phyloP scores from a whole-genome alignment of 164 flowering plant species.

The Piper longum region DNA sequence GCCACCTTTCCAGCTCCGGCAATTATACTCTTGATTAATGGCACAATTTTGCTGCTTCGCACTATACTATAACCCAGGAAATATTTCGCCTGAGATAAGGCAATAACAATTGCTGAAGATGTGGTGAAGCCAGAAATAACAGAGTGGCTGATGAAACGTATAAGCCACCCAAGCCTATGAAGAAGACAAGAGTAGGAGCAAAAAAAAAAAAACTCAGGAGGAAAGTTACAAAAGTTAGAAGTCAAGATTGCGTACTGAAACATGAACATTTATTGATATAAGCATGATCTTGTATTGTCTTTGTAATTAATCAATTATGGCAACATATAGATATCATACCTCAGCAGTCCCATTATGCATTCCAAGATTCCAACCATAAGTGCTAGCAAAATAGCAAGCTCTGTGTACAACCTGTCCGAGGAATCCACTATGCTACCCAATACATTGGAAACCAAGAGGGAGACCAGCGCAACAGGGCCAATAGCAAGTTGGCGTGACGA shows the following conservation, averaged over 20 bases:
- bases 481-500: conserved; percentile 97
- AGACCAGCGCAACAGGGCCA: conserved; percentile 96
- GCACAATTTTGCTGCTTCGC: conserved; percentile 78
- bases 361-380: conserved; percentile 93
- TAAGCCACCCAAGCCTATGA: conserved; percentile 85
- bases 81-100: conserved; percentile 84
- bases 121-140: conserved; percentile 98
- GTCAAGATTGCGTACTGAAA: neutral
- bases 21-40: conserved; percentile 65
- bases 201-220: neutral
- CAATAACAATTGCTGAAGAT: conserved; percentile 90
- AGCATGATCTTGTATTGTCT: neutral
- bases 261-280: neutral
- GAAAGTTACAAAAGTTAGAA: neutral
- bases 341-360: conserved; percentile 79
- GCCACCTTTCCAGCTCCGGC: conserved; percentile 58
- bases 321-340: conserved; percentile 25
- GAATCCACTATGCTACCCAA: conserved; percentile 57
- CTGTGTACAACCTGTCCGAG: conserved; percentile 64
- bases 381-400: conserved; percentile 82
- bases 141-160: conserved; percentile 92
- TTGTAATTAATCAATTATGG: neutral
- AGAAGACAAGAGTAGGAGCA: neutral
- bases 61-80: conserved; percentile 77
- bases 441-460: conserved; percentile 89